phyloP scores from a whole-genome alignment of 75 land plant genomes.

The Cryptomeria japonica region DNA sequence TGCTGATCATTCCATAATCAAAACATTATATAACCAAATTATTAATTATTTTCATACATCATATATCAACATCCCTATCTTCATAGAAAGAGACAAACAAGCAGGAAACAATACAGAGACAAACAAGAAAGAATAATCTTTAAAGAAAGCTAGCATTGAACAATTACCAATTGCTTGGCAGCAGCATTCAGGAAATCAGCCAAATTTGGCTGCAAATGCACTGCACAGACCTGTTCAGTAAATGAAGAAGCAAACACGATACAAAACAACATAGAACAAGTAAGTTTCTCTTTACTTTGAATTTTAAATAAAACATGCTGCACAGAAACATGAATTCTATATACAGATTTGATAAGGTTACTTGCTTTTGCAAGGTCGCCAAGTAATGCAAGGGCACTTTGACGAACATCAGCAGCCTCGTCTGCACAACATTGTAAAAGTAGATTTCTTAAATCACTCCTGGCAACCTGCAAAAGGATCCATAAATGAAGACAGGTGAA shows the following conservation, averaged over 20 bases:
- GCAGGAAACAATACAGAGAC: neutral
- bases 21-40: neutral
- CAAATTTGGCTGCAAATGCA: conserved; percentile 82
- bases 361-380: conserved; percentile 96
- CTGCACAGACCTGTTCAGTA: conserved; percentile 74
- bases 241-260: neutral
- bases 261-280: neutral
- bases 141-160: neutral
- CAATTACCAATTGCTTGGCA: conserved; percentile 83
- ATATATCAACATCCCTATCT: neutral
- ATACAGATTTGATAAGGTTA: conserved; percentile 4
- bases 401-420: conserved; percentile 90
- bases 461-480: conserved; percentile 57
- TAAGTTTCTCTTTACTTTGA: neutral
- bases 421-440: conserved; percentile 93
- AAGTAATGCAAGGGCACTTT: conserved; percentile 99
- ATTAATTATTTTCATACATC: neutral
- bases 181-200: conserved; percentile 81
- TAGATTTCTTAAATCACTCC: conserved; percentile 78
- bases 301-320: neutral
- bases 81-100: neutral
- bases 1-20: conserved; percentile 33
- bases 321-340: neutral
- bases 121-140: neutral
- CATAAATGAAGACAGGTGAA: neutral